Conservation (phyloP, 768 basidiomycete genomes). For the Rhodotorula kratochvilovae region DNA sequence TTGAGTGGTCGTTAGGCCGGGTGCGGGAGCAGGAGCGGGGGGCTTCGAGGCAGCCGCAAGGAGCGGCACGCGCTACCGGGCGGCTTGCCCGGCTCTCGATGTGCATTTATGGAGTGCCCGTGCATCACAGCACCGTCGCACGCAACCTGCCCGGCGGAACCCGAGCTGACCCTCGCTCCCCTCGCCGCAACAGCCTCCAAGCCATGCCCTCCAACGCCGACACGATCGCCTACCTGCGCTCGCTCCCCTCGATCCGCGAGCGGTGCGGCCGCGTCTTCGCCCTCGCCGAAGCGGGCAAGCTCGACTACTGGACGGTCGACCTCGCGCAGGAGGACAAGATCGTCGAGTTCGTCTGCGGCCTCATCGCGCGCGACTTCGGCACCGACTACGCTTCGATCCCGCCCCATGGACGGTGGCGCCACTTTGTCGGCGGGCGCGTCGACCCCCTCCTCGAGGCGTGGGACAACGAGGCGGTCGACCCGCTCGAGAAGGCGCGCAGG, state of each 20-base stretch:
- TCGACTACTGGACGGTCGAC: constrained; percentile 82
- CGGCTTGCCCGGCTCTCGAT: too few relatives aligned
- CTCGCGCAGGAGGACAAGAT: constrained; percentile 65
- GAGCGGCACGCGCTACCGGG: too few relatives aligned
- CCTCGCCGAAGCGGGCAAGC: constrained; percentile 66
- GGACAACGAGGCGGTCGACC: constrained; percentile 20
- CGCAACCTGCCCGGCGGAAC: too few relatives aligned
- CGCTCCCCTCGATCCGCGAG: constrained; percentile 82
- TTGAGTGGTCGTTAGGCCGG: too few relatives aligned
- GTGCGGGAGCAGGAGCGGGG: too few relatives aligned
- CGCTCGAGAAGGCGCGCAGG: constrained; percentile 59
- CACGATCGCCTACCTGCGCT: constrained; percentile 61
- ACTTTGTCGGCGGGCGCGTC: constrained; percentile 52
- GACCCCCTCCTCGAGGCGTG: constrained; percentile 40
- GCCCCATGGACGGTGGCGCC: constrained; percentile 70
- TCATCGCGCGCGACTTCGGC: constrained; percentile 64
- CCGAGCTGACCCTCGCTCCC: background rate
- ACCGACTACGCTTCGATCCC: constrained; percentile 60
- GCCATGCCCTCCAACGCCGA: background rate
- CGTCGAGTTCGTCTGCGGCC: constrained; percentile 42
- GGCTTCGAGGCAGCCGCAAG: too few relatives aligned
- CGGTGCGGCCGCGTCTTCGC: constrained; percentile 72
- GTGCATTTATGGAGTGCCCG: too few relatives aligned
- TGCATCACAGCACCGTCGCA: too few relatives aligned
- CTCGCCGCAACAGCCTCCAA: background rate